phyloP scores from a whole-genome alignment of 345 rosid species.

The Orychophragmus violaceus region DNA sequence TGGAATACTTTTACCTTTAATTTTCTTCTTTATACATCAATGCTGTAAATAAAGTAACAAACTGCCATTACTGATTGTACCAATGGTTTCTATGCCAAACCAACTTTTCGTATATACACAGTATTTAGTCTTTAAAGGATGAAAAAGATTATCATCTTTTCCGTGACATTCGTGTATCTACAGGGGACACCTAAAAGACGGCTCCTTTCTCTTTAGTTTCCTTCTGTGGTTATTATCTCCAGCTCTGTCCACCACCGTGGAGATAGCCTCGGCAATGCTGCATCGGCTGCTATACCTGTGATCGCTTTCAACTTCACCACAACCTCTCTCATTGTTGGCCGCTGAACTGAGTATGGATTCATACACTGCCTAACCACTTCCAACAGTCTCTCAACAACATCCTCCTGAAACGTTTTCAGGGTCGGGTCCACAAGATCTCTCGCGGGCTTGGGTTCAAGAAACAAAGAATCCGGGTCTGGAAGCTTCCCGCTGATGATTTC shows the following conservation, averaged over 20 bases:
- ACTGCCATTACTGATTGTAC: slow-evolving; percentile 1
- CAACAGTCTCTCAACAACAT: slow-evolving; percentile 42
- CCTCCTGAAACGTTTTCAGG: slow-evolving; percentile 50
- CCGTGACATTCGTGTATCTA: slow-evolving; percentile 12
- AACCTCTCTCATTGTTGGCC: slow-evolving; percentile 59
- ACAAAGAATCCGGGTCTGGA: slow-evolving; percentile 43
- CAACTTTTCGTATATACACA: slow-evolving; percentile 7
- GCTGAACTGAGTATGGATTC: slow-evolving; percentile 44
- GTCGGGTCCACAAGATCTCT: slow-evolving; percentile 66
- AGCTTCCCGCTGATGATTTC: slow-evolving; percentile 78
- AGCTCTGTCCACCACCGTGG: slow-evolving; percentile 99
- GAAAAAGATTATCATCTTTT: slow-evolving; percentile 19
- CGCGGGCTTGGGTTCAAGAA: slow-evolving; percentile 36
- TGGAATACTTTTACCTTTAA: not conserved
- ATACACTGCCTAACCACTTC: slow-evolving; percentile 60
- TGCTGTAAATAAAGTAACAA: slow-evolving; percentile 5
- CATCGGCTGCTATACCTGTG: slow-evolving; percentile 64
- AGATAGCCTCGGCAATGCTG: slow-evolving; percentile 67
- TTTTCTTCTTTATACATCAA: not conserved
- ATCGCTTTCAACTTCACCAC: slow-evolving; percentile 57
- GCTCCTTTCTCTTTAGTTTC: slow-evolving; percentile 29
- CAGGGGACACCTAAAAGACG: slow-evolving; percentile 18
- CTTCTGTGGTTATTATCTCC: slow-evolving; percentile 65
- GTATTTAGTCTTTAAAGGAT: slow-evolving; percentile 6
- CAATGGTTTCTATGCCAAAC: slow-evolving; percentile 8